Evolutionary conservation across 768 basidiomycete species (phyloP).

Genomic region (Mycena amicta): DNA sequence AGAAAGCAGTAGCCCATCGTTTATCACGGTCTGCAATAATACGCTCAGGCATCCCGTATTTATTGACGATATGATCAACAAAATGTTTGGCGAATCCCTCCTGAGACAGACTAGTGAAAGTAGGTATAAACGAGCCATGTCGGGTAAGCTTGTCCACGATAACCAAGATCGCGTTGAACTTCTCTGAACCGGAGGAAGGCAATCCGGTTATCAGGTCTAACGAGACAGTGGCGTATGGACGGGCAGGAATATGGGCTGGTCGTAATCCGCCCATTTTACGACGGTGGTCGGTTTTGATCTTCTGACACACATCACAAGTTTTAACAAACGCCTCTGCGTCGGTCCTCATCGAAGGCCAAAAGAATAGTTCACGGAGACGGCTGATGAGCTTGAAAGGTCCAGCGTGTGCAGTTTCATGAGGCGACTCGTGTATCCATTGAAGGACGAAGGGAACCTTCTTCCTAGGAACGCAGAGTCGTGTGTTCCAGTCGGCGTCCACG

Average conservation of each 20-base stretch:
- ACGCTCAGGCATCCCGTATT: slow-evolving; percentile 4
- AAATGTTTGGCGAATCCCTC: slow-evolving; percentile 6
- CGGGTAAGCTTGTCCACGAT: too few species aligned
- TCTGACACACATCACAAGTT: slow-evolving; percentile 7
- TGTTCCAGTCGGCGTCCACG: slow-evolving; percentile 3
- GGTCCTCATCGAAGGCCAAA: background rate
- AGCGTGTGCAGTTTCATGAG: too few species aligned
- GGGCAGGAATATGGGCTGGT: background rate
- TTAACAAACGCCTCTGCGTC: background rate
- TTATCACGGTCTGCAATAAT: too few species aligned
- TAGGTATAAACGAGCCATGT: too few species aligned
- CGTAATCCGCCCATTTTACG: slow-evolving; percentile 6
- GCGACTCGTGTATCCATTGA: too few species aligned
- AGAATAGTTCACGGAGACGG: slow-evolving; percentile 6
- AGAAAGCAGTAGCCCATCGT: too few species aligned
- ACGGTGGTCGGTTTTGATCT: background rate
- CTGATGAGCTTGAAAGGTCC: background rate
- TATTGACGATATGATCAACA: slow-evolving; percentile 2
- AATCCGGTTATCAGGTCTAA: slow-evolving; percentile 2
- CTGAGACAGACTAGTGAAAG: too few species aligned
- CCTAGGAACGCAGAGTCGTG: too few species aligned
- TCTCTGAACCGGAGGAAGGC: slow-evolving; percentile 17
- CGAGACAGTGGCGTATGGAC: background rate
- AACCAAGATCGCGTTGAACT: slow-evolving; percentile 25
- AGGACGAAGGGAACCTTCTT: too few species aligned